phyloP scores from a whole-genome alignment of 345 rosid genomes.

The Triadica sebifera region DNA sequence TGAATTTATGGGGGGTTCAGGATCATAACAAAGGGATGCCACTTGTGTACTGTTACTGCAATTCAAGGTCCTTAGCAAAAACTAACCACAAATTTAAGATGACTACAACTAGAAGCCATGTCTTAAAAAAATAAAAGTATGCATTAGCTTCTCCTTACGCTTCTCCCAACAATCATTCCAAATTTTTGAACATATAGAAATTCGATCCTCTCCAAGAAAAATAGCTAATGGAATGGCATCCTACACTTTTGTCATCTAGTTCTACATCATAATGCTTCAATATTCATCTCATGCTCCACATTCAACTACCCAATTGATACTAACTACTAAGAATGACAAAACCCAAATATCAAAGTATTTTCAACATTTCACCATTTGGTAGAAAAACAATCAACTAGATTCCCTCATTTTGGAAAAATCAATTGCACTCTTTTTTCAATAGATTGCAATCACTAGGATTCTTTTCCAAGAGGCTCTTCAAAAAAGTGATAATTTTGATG shows the following conservation, averaged over 20 bases:
- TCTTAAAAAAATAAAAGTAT: neutral
- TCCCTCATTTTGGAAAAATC: neutral
- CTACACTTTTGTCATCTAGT: too few relatives aligned
- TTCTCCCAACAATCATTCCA: neutral
- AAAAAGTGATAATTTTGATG: neutral
- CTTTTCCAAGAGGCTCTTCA: neutral
- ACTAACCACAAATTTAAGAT: neutral
- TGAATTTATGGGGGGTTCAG: too few relatives aligned
- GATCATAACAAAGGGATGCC: slow-evolving; percentile 3
- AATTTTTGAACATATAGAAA: neutral
- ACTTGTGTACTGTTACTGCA: neutral
- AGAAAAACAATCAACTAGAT: neutral
- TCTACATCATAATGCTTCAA: neutral
- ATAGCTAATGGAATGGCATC: neutral
- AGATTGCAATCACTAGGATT: neutral
- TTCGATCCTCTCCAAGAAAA: neutral
- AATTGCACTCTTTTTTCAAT: neutral
- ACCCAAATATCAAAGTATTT: neutral
- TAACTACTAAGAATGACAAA: neutral
- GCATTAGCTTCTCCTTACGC: neutral
- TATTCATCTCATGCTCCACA: neutral
- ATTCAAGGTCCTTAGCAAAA: neutral
- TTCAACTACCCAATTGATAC: neutral
- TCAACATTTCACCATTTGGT: neutral
- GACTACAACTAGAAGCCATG: neutral